phyloP scores from a whole-genome alignment of 192 early-diverging fungal genomes.

The Rhizophagus clarus region DNA sequence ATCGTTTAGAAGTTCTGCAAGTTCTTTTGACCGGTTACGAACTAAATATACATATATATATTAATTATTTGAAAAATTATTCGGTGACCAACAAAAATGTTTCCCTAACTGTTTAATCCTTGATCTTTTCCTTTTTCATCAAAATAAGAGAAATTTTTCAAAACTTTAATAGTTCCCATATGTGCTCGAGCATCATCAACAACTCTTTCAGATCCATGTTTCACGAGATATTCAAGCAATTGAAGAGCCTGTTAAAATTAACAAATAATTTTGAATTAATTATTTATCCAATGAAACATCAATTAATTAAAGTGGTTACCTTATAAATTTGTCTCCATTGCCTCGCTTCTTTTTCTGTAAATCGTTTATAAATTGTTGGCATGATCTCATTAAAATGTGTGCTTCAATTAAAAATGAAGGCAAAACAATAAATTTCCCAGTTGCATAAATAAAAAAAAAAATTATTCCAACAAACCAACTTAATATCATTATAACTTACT shows the following conservation, averaged over 20 bases:
- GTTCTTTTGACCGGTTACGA: constrained; percentile 86
- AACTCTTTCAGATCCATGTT: constrained; percentile 92
- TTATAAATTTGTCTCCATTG: constrained; percentile 98
- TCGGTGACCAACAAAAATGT: neutral
- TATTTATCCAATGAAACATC: neutral
- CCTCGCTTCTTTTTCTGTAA: constrained; percentile 79
- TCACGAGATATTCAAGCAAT: constrained; percentile 91
- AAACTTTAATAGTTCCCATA: constrained; percentile 85
- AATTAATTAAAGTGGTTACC: constrained; percentile 50
- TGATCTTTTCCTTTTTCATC: constrained; percentile 97
- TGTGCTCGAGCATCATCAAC: constrained; percentile 86
- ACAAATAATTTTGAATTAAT: neutral
- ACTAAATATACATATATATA: constrained; percentile 47
- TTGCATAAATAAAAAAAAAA: neutral
- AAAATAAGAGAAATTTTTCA: constrained; percentile 85
- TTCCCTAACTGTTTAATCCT: constrained; percentile 87
- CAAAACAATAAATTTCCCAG: neutral
- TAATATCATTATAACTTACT: constrained; percentile 49
- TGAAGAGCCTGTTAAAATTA: constrained; percentile 69
- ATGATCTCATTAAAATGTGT: constrained; percentile 95
- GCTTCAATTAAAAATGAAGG: constrained; percentile 44
- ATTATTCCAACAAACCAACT: neutral
- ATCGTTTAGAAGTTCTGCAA: constrained; percentile 80
- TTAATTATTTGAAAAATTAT: neutral
- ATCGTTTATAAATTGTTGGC: constrained; percentile 85